Conservation (phyloP, 2,329 filamentous ascomycete species). For the Exutisphaerella laricina region DNA sequence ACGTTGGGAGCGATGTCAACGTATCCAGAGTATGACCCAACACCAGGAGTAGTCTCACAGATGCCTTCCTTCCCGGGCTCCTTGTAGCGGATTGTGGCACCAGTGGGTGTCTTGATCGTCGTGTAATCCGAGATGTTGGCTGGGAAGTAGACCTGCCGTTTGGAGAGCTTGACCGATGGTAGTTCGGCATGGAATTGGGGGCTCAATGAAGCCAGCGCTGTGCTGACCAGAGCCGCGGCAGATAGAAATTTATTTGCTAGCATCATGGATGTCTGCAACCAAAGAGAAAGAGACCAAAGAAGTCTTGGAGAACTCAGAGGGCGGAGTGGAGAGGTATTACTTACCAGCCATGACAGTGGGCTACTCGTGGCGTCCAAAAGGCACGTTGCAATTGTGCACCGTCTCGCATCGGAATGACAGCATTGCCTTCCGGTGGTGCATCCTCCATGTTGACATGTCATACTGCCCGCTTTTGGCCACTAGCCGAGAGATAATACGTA, state of each 20-base stretch:
- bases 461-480: too few species aligned
- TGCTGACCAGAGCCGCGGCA: neutral
- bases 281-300: too few species aligned
- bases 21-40: constrained; percentile 45
- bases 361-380: too few species aligned
- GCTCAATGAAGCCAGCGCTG: neutral
- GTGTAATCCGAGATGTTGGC: constrained; percentile 41
- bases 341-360: too few species aligned
- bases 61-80: constrained; percentile 35
- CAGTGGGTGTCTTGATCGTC: constrained; percentile 37
- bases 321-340: too few species aligned
- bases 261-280: neutral
- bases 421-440: too few species aligned
- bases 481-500: too few species aligned
- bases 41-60: constrained; percentile 49
- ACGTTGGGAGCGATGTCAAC: constrained; percentile 24
- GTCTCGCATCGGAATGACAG: too few species aligned
- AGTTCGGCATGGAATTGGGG: constrained; percentile 2
- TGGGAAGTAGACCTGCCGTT: constrained; percentile 29
- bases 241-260: neutral
- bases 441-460: too few species aligned
- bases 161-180: constrained; percentile 4
- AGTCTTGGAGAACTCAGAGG: too few species aligned
- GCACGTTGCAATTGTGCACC: too few species aligned
- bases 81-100: constrained; percentile 28